A percentile compares a stretch with the other conserved stretches of the same genome.
These are phyloP conservation scores for Pythium pyrilobum DNA, from an alignment of 352 stramenopile genomes.

Conservation along the genomic window DNA sequence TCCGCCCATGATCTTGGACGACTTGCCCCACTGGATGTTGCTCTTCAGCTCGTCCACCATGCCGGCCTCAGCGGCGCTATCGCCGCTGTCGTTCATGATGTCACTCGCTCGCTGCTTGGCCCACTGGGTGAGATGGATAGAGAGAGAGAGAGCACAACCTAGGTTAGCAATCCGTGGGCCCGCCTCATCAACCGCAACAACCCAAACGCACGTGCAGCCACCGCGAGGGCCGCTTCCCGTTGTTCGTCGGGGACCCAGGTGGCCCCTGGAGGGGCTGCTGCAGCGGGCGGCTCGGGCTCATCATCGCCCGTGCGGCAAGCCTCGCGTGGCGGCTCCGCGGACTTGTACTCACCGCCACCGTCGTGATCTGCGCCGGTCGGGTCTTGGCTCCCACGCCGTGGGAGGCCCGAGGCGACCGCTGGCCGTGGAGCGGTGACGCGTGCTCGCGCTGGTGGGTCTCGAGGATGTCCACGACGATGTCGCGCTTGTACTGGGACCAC, in stretches of 20 bases:
- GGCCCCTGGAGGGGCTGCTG: background rate
- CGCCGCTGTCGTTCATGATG: slow-evolving; percentile 29
- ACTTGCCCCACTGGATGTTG: slow-evolving; percentile 57
- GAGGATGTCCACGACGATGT: slow-evolving; percentile 32
- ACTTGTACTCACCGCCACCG: background rate
- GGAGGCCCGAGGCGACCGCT: slow-evolving; percentile 19
- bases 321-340: no score
- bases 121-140: no score
- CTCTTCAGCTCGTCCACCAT: slow-evolving; percentile 11
- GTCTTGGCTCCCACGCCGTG: background rate
- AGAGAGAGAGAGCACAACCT: background rate
- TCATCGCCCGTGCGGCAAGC: background rate
- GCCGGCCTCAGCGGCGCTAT: background rate
- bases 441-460: slow-evolving; percentile 34
- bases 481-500: slow-evolving; percentile 51
- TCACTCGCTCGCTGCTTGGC: slow-evolving; percentile 32
- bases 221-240: background rate
- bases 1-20: slow-evolving; percentile 54
- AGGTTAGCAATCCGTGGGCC: background rate
- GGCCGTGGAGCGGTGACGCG: slow-evolving; percentile 30
- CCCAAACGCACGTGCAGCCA: slow-evolving; percentile 12
- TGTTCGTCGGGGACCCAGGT: background rate
- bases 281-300: background rate
- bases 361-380: background rate
- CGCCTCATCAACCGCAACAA: background rate